Evolutionary conservation across 306 rosid genomes (phyloP).

Genomic region (Vicia villosa): DNA sequence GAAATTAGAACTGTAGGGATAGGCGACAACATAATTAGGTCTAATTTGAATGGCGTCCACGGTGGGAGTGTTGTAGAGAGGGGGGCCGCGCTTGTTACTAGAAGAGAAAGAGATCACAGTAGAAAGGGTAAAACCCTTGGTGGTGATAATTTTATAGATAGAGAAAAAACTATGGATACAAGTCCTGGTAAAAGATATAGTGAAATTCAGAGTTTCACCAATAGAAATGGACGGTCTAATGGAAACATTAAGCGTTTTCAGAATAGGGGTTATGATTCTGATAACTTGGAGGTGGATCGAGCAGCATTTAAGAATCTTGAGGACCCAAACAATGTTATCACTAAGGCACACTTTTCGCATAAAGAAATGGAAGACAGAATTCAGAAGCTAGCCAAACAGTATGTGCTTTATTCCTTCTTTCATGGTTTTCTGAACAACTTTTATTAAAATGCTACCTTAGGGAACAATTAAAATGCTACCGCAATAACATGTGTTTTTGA

Average conservation of each 20-base stretch:
- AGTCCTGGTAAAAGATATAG: slow-evolving; percentile 36
- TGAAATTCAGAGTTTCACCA: slow-evolving; percentile 39
- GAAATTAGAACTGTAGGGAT: slow-evolving; percentile 38
- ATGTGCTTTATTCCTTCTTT: slow-evolving; percentile 40
- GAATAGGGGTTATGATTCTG: slow-evolving; percentile 41
- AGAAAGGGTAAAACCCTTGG: slow-evolving; percentile 35
- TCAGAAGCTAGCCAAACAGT: slow-evolving; percentile 75
- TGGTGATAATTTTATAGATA: slow-evolving; percentile 38
- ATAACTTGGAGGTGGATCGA: slow-evolving; percentile 61
- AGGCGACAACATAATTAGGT: neutral
- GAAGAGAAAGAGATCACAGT: slow-evolving; percentile 37
- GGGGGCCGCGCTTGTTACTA: no score
- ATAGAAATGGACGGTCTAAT: slow-evolving; percentile 29
- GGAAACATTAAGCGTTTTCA: slow-evolving; percentile 37
- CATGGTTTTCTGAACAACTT: slow-evolving; percentile 32
- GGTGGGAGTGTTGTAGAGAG: no score
- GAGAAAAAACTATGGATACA: slow-evolving; percentile 19
- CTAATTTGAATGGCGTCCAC: slow-evolving; percentile 1
- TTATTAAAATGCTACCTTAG: slow-evolving; percentile 16
- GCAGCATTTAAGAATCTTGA: slow-evolving; percentile 75
- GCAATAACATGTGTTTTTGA: neutral
- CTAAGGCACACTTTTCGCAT: slow-evolving; percentile 60
- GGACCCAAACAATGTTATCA: slow-evolving; percentile 49
- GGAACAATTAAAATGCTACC: no score
- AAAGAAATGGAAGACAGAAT: slow-evolving; percentile 87